phyloP scores from a whole-genome alignment of 495 filamentous ascomycete species.

The Bathelium albidoporum region DNA sequence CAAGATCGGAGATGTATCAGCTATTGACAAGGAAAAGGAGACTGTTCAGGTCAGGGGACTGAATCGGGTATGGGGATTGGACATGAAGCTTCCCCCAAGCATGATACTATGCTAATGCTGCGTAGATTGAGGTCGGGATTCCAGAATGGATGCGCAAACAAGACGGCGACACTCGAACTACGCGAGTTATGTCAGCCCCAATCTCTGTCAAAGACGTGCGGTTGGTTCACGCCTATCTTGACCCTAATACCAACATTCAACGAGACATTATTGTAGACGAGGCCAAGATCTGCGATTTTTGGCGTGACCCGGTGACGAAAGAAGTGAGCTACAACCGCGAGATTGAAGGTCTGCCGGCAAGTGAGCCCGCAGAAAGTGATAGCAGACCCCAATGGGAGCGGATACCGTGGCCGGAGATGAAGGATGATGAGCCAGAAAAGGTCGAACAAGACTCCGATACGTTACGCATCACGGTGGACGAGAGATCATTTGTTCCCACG shows the following conservation, averaged over 20 bases:
- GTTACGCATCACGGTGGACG: constrained; percentile 62
- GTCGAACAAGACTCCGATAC: constrained; percentile 59
- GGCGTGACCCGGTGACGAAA: neutral
- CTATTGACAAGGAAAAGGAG: constrained; percentile 47
- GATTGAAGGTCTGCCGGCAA: neutral
- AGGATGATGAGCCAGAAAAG: constrained; percentile 33
- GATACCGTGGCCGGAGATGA: constrained; percentile 61
- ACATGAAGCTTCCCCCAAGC: neutral
- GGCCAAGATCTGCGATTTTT: neutral
- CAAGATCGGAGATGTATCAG: constrained; percentile 58
- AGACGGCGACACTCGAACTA: constrained; percentile 32
- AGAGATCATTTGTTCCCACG: constrained; percentile 62
- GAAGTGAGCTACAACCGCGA: neutral
- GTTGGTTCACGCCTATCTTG: constrained; percentile 64
- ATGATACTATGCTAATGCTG: neutral
- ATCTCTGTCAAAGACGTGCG: constrained; percentile 61
- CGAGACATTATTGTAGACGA: constrained; percentile 68
- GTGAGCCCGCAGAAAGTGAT: neutral
- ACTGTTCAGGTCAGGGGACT: constrained; percentile 52
- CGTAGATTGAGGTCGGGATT: constrained; percentile 47
- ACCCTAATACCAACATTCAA: constrained; percentile 49
- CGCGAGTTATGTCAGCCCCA: constrained; percentile 38
- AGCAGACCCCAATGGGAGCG: neutral
- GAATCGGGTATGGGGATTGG: constrained; percentile 45
- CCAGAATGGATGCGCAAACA: constrained; percentile 43